These are phyloP conservation scores for Acanthamoeba royreba DNA, from an alignment of 208 protist genomes.

Conservation along the genomic window DNA sequence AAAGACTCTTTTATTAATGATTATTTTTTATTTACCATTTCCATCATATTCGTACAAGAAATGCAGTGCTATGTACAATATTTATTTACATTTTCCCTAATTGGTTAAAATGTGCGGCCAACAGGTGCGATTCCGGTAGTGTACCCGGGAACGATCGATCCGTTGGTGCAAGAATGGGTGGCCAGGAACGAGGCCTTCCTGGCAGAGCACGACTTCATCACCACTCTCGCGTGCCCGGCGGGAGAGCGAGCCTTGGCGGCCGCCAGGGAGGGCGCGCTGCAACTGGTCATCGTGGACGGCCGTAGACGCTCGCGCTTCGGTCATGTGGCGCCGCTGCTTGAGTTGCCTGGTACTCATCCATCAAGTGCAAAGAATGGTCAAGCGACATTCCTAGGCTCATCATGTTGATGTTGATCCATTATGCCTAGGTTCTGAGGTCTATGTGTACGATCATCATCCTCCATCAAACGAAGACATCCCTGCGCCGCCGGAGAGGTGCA, in stretches of 20 bases:
- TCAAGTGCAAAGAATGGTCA: no score
- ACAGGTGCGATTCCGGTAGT: background rate
- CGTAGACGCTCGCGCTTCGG: background rate
- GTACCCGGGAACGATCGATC: background rate
- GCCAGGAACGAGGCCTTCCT: background rate
- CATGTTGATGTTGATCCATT: no score
- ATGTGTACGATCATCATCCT: conserved; percentile 32
- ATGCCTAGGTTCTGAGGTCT: no score
- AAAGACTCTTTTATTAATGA: no score
- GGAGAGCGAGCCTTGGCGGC: background rate
- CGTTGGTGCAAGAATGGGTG: background rate
- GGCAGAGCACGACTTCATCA: conserved; percentile 15
- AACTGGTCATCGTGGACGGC: conserved; percentile 17
- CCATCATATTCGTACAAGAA: no score
- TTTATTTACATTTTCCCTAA: no score
- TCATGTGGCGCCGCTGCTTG: background rate
- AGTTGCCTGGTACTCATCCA: no score
- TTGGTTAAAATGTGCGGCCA: no score
- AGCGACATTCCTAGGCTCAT: no score
- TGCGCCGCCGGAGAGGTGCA: background rate
- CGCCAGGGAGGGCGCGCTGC: background rate
- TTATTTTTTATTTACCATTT: no score
- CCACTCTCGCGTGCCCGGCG: background rate
- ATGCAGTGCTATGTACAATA: no score
- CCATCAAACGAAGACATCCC: background rate